phyloP scores from a whole-genome alignment of 106 monocot genomes.

The Dendrobium huoshanense region DNA sequence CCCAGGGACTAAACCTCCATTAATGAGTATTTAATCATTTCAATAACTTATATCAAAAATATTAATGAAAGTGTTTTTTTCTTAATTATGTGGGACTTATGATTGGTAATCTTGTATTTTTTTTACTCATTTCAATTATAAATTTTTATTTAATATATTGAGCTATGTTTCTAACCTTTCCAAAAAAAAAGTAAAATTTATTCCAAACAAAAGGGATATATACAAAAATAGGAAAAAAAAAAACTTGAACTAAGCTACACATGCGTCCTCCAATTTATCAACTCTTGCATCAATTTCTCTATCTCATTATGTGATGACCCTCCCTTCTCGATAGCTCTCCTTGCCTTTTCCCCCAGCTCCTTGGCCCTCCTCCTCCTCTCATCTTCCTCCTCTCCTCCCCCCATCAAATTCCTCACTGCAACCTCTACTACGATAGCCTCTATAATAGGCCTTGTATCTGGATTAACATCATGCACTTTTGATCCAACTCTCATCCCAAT shows the following conservation, averaged over 20 bases:
- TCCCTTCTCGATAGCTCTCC: constrained; percentile 31
- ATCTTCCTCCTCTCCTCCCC: constrained; percentile 10
- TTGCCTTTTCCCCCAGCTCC: constrained; percentile 25
- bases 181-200: no score
- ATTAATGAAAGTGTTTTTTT: no score
- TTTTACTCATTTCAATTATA: no score
- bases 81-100: no score
- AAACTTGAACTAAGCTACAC: no score
- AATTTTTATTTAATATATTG: not conserved
- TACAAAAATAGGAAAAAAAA: no score
- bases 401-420: constrained; percentile 15
- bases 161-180: no score
- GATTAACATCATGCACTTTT: not conserved
- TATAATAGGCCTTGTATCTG: constrained; percentile 5
- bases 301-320: constrained; percentile 24
- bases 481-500: constrained; percentile 17
- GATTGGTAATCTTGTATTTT: no score
- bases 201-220: no score
- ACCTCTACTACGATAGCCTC: constrained; percentile 23
- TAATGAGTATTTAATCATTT: no score
- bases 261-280: not conserved
- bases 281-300: not conserved
- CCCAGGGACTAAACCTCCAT: no score
- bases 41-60: no score
- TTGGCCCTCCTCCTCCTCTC: constrained; percentile 26